Conservation (phyloP, 2,329 filamentous ascomycete genomes). For the Xylaria polymorpha region DNA sequence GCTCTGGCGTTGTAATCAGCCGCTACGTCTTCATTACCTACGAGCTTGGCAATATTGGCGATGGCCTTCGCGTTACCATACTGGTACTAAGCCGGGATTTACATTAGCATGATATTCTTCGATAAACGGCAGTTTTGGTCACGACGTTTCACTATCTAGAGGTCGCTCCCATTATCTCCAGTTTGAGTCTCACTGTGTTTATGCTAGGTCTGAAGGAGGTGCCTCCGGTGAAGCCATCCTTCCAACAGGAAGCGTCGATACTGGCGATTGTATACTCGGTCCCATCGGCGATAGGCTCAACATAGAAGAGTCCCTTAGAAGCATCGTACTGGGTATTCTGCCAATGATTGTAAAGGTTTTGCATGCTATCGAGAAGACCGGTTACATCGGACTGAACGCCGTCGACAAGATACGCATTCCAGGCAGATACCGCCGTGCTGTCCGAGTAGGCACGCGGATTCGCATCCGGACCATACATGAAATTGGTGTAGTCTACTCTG, state of each 20-base stretch:
- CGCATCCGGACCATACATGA: conserved; percentile 23
- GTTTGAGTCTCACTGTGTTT: conserved; percentile 24
- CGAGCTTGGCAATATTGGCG: conserved; percentile 26
- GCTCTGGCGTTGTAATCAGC: conserved; percentile 29
- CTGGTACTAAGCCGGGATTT: conserved; percentile 20
- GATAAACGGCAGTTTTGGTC: background rate
- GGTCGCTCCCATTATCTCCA: background rate
- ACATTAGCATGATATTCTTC: conserved; percentile 1
- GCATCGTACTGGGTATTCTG: conserved; percentile 27
- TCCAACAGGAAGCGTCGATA: conserved; percentile 33
- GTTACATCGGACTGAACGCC: conserved; percentile 27
- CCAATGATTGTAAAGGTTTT: conserved; percentile 25
- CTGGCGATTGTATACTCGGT: conserved; percentile 35
- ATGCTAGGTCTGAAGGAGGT: conserved; percentile 30
- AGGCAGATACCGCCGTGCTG: conserved; percentile 27
- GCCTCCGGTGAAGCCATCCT: conserved; percentile 29
- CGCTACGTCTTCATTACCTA: conserved; percentile 13
- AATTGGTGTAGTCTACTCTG: conserved; percentile 29
- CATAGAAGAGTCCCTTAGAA: conserved; percentile 27
- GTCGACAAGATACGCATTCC: conserved; percentile 32
- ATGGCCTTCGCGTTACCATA: conserved; percentile 34
- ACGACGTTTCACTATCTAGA: background rate
- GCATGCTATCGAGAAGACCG: conserved; percentile 28
- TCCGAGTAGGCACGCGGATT: conserved; percentile 22
- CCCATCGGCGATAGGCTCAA: conserved; percentile 29